phyloP scores from a whole-genome alignment of 2,329 filamentous ascomycete species.

The Hypomyces rosellus region DNA sequence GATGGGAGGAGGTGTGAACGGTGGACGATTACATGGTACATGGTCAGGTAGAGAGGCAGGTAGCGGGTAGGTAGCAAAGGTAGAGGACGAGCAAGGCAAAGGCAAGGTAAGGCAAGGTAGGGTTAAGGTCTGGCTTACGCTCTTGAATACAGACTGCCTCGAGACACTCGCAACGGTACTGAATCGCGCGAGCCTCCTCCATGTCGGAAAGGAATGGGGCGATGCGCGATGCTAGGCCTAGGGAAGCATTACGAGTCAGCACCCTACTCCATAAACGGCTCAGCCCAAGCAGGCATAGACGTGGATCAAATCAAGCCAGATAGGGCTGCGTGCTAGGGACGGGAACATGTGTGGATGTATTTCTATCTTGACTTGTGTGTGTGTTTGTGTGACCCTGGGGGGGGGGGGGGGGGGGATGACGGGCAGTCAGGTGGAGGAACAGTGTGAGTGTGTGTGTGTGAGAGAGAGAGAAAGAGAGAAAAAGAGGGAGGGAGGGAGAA shows the following conservation, averaged over 20 bases:
- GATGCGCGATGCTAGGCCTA: constrained; percentile 22
- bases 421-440: too few species aligned
- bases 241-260: constrained; percentile 10
- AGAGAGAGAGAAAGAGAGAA: not conserved
- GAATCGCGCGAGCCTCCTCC: constrained; percentile 51
- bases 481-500: not conserved
- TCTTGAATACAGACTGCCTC: constrained; percentile 42
- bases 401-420: not conserved
- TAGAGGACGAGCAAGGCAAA: constrained; percentile 2
- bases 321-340: not conserved
- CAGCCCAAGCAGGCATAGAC: not conserved
- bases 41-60: not conserved
- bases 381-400: not conserved
- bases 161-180: constrained; percentile 54
- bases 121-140: constrained; percentile 21
- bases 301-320: not conserved
- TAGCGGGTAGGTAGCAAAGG: constrained; percentile 5
- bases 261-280: not conserved
- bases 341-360: not conserved
- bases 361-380: not conserved
- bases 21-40: not conserved
- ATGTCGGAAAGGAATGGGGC: constrained; percentile 45
- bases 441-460: not conserved
- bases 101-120: not conserved
- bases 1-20: constrained; percentile 3